These are phyloP conservation scores for Stachybotrys elegans DNA, from an alignment of 2,329 filamentous ascomycete species.

Conservation along the genomic window DNA sequence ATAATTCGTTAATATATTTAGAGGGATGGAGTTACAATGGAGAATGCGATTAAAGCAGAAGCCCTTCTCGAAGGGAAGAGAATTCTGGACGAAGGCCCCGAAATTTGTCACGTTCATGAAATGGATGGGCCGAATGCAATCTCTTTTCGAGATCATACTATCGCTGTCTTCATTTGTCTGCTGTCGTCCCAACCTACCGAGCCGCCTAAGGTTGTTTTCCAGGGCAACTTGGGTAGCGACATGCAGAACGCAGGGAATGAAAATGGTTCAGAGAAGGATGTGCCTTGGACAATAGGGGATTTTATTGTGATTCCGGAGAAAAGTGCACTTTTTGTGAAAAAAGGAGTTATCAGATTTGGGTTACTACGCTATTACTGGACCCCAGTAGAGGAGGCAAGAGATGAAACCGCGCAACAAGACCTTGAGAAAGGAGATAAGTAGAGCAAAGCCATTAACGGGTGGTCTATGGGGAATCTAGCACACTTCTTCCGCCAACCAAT, in stretches of 20 bases:
- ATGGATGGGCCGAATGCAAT: neutral
- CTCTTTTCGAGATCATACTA: neutral
- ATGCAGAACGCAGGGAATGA: too few relatives aligned
- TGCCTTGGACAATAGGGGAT: neutral
- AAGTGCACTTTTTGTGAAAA: neutral
- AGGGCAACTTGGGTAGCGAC: too few relatives aligned
- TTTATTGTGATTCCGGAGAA: neutral
- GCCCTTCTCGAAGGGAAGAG: neutral
- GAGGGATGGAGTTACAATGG: neutral
- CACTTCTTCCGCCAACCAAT: neutral
- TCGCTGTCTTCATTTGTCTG: neutral
- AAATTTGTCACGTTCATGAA: neutral
- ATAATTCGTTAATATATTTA: neutral
- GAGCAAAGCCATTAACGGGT: neutral
- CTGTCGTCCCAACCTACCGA: neutral
- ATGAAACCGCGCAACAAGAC: neutral
- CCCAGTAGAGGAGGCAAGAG: neutral
- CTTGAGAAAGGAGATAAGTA: neutral
- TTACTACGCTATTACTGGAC: neutral
- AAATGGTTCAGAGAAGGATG: neutral
- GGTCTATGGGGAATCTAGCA: neutral
- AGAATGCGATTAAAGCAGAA: neutral
- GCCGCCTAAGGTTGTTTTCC: neutral
- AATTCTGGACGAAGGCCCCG: neutral
- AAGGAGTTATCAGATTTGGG: neutral